phyloP scores from a whole-genome alignment of 2,329 filamentous ascomycete genomes.

The Myriangium duriaei region DNA sequence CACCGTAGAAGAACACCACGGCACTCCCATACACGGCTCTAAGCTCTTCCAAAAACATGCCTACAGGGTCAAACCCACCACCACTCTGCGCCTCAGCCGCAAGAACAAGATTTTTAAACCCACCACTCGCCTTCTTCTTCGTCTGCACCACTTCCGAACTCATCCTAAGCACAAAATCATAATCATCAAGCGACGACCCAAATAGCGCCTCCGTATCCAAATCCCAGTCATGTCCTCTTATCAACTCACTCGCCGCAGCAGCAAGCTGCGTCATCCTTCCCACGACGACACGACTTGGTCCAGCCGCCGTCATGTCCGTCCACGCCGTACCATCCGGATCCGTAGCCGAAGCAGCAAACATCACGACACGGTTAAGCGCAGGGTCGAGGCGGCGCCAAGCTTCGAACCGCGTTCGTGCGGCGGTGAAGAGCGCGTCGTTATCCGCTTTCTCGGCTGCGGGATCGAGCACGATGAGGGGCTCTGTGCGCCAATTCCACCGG shows the following conservation, averaged over 20 bases:
- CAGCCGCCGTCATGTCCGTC: slow-evolving; percentile 45
- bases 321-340: slow-evolving; percentile 70
- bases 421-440: slow-evolving; percentile 48
- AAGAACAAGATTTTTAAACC: slow-evolving; percentile 71
- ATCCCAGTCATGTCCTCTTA: slow-evolving; percentile 17
- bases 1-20: slow-evolving; percentile 69
- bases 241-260: slow-evolving; percentile 55
- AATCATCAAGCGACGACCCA: slow-evolving; percentile 58
- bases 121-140: slow-evolving; percentile 34
- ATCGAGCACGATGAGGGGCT: slow-evolving; percentile 71
- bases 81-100: slow-evolving; percentile 33
- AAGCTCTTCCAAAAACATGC: slow-evolving; percentile 55
- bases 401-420: slow-evolving; percentile 51
- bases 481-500: slow-evolving; percentile 81
- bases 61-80: slow-evolving; percentile 48
- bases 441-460: slow-evolving; percentile 43
- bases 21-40: slow-evolving; percentile 52
- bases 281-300: slow-evolving; percentile 71
- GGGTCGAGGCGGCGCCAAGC: slow-evolving; percentile 84
- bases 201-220: slow-evolving; percentile 51
- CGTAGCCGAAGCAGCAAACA: slow-evolving; percentile 70
- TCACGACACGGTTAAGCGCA: slow-evolving; percentile 66
- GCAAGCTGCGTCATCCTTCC: slow-evolving; percentile 72
- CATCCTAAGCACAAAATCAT: slow-evolving; percentile 74
- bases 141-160: slow-evolving; percentile 38